phyloP scores from a whole-genome alignment of 805 yeast genomes.

The Hanseniaspora thailandica region DNA sequence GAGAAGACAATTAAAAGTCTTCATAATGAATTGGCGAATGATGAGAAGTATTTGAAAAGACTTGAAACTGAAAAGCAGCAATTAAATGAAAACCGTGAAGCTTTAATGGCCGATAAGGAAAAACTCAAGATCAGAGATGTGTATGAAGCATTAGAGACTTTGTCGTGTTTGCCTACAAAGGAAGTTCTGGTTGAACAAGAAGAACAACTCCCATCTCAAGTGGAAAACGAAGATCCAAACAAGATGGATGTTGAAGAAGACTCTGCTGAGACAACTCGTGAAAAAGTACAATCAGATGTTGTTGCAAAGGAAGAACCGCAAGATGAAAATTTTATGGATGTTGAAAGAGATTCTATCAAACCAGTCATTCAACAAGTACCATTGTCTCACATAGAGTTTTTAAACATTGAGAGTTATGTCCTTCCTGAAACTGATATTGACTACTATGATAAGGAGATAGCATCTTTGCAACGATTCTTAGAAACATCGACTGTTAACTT shows the following conservation, averaged over 20 bases:
- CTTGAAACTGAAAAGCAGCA: background rate
- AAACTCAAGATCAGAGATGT: constrained; percentile 10
- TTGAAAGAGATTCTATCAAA: constrained; percentile 26
- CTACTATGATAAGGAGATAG: constrained; percentile 33
- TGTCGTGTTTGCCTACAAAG: background rate
- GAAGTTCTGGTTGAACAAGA: background rate
- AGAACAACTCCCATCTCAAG: background rate
- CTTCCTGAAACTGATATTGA: constrained; percentile 27
- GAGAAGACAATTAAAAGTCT: background rate
- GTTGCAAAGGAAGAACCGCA: constrained; percentile 1
- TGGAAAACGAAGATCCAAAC: background rate
- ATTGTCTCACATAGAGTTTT: constrained; percentile 10
- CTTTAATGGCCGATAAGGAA: background rate
- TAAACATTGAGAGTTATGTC: constrained; percentile 32
- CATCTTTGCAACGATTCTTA: constrained; percentile 43
- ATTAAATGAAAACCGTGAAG: background rate
- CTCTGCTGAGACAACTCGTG: background rate
- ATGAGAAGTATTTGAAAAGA: background rate
- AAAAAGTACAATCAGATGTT: background rate
- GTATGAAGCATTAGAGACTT: constrained; percentile 1
- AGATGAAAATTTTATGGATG: constrained; percentile 19
- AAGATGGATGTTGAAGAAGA: background rate
- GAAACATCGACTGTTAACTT: constrained; percentile 52
- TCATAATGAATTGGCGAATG: background rate
- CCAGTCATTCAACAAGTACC: constrained; percentile 17